These are phyloP conservation scores for Scheffersomyces spartinae DNA, from an alignment of 805 yeast genomes.

Conservation along the genomic window DNA sequence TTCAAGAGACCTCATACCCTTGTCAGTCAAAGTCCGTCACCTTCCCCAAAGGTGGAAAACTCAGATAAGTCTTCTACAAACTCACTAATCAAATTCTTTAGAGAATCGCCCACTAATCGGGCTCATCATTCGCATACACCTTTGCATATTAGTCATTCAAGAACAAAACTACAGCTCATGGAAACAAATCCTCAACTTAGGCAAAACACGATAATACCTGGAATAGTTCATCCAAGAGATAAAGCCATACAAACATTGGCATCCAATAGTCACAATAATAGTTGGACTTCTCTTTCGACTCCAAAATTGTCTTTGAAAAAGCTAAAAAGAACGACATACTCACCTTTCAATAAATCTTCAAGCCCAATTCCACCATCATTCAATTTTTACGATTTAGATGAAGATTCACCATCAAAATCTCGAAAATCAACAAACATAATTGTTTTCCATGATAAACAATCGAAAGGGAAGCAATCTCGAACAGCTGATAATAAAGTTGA, in stretches of 20 bases:
- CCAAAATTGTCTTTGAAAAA: not conserved
- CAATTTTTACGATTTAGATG: not conserved
- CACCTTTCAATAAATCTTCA: not conserved
- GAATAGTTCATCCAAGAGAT: no score
- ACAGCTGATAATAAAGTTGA: not conserved
- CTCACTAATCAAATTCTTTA: no score
- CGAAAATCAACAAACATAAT: not conserved
- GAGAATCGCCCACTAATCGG: no score
- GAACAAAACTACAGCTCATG: no score
- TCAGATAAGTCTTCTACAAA: no score
- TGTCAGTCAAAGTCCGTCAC: slow-evolving; percentile 33
- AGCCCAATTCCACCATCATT: not conserved
- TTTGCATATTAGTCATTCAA: no score
- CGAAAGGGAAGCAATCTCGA: not conserved
- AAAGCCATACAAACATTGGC: not conserved
- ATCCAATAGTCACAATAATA: not conserved
- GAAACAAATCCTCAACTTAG: no score
- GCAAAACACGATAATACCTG: no score
- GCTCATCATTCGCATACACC: no score
- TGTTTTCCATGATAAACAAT: not conserved
- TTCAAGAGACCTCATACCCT: slow-evolving; percentile 33
- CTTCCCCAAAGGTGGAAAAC: slow-evolving; percentile 10
- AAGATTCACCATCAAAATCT: slow-evolving; percentile 1
- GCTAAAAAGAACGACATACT: not conserved
- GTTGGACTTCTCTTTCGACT: not conserved